A percentile compares a stretch with the other conserved stretches of the same genome.
These are phyloP conservation scores for Cyathus striatus DNA, from an alignment of 768 basidiomycete genomes.

Conservation along the genomic window DNA sequence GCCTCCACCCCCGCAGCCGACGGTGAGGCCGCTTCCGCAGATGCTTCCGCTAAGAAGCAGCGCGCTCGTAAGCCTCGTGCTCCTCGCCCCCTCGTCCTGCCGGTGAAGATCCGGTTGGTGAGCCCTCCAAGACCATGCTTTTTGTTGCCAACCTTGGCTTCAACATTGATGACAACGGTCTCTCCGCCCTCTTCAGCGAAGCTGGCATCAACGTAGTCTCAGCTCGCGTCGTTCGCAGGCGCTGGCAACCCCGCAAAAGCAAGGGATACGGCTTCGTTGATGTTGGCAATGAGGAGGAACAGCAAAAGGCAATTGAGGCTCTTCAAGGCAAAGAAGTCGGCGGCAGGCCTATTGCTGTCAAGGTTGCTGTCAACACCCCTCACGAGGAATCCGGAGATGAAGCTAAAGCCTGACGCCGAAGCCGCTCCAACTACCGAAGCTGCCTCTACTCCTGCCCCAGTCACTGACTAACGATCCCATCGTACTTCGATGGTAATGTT, in stretches of 20 bases:
- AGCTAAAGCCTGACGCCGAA: conserved; percentile 20
- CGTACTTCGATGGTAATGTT: conserved; percentile 14
- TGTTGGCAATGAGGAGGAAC: conserved; percentile 83
- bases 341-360: conserved; percentile 85
- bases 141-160: conserved; percentile 99
- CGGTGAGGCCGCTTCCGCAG: conserved; percentile 29
- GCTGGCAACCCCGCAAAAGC: conserved; percentile 80
- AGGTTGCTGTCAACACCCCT: conserved; percentile 88
- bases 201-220: conserved; percentile 77
- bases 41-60: conserved; percentile 41
- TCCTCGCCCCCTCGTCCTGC: conserved; percentile 61
- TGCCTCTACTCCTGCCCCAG: conserved; percentile 17
- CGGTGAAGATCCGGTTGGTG: conserved; percentile 82
- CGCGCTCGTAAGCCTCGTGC: conserved; percentile 54
- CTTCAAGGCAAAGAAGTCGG: conserved; percentile 86
- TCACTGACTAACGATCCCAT: conserved; percentile 12
- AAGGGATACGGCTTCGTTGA: conserved; percentile 99
- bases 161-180: conserved; percentile 80
- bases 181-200: conserved; percentile 80
- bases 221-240: conserved; percentile 85
- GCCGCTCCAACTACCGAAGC: conserved; percentile 18
- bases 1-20: conserved; percentile 30
- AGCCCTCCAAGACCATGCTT: conserved; percentile 83
- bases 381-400: conserved; percentile 51
- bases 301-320: conserved; percentile 84